These are phyloP conservation scores for Penicillium sp. DNA, from an alignment of 2,329 filamentous ascomycete genomes.

Conservation along the genomic window DNA sequence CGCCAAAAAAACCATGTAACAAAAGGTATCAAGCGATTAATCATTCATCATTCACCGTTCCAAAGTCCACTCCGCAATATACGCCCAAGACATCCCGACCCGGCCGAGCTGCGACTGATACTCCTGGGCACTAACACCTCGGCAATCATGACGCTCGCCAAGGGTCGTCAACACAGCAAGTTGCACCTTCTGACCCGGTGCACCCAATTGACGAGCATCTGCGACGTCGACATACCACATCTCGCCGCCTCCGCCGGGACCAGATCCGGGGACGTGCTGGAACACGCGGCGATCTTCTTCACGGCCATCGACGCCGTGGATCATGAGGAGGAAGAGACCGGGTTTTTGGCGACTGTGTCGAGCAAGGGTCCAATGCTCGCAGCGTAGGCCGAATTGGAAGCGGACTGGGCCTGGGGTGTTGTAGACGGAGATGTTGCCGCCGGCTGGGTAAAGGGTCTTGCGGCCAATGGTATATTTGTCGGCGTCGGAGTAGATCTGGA, in stretches of 20 bases:
- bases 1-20: background rate
- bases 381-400: slow-evolving; percentile 81
- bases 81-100: slow-evolving; percentile 57
- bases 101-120: slow-evolving; percentile 56
- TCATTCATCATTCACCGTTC: slow-evolving; percentile 35
- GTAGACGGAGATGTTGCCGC: slow-evolving; percentile 64
- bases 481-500: slow-evolving; percentile 55
- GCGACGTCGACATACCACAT: slow-evolving; percentile 81
- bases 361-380: slow-evolving; percentile 81
- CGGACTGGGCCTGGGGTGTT: slow-evolving; percentile 64
- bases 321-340: slow-evolving; percentile 71
- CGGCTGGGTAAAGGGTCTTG: slow-evolving; percentile 66
- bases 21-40: slow-evolving; percentile 12
- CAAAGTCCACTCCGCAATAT: slow-evolving; percentile 62
- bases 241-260: slow-evolving; percentile 68
- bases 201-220: slow-evolving; percentile 67
- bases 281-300: slow-evolving; percentile 73
- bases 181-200: slow-evolving; percentile 70
- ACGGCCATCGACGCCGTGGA: slow-evolving; percentile 70
- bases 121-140: slow-evolving; percentile 58
- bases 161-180: slow-evolving; percentile 67
- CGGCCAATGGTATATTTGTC: slow-evolving; percentile 59
- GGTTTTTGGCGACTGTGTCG: slow-evolving; percentile 64
- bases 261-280: slow-evolving; percentile 53
- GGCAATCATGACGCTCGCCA: slow-evolving; percentile 56